Evolutionary conservation across 2,329 filamentous ascomycete genomes (phyloP), one percentile per base, ranked within the genome.

Genomic region (Graphilbum ipis-grandicollis): DNA sequence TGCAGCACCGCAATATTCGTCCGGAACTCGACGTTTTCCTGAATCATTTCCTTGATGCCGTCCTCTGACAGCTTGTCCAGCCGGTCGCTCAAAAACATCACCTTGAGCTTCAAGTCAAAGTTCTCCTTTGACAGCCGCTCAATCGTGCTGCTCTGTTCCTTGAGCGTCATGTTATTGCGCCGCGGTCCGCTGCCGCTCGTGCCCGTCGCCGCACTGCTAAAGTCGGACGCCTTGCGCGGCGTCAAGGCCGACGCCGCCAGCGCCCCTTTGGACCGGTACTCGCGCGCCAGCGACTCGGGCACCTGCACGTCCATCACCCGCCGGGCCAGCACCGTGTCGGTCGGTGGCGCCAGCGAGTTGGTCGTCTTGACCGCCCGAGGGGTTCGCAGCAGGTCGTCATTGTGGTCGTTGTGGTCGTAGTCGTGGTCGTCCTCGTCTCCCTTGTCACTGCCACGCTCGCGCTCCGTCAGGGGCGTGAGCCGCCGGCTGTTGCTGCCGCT

Each of bases 41-140:
- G 85, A 48, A 96, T 93, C 78, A 94, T 92, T 54, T 94, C 88
- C 58, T 93, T 93, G 53, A 98, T 79, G 44, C 86, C 85, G 58
- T 96, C 88, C 53, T 96, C 88, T 2, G 86, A 94, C 31, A 92
- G 71, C 52, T 88, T 90, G 56, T 93, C 85, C 17, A 98, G 62
- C 2, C 88, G 80, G 54, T 96, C 83, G 49, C 88, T 92, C 34
- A 98, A 68, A 51, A 94, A 98, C 66, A 94, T 92, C 45, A 96
- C 90, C 54, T 93, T 92, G 57, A 96, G 75, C 57, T 96, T 94
- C 38, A 96, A 62, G 53, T 94, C 88, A 52, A 96, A 98, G 46
- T 98, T 98, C 55, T 98, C 90, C 58, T 98, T 98, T 41, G 84
- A 92, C 2, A 96, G 67, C 41, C 86, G 76, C 56, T 98, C 90